phyloP scores from a whole-genome alignment of 768 basidiomycete genomes.

The Pisolithus tinctorius region DNA sequence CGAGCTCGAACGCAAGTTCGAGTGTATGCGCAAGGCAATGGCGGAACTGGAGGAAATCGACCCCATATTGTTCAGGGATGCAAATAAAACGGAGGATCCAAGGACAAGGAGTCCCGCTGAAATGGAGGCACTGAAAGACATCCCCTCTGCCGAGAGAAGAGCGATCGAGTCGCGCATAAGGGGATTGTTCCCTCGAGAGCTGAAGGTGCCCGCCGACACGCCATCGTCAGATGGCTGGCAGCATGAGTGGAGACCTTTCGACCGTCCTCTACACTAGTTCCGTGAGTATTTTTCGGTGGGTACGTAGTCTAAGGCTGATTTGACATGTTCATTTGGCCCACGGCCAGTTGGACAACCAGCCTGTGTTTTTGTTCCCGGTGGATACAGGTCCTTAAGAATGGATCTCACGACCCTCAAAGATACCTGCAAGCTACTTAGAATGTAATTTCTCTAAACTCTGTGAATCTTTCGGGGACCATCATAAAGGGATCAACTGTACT shows the following conservation, averaged over 20 bases:
- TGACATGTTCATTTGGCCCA: not conserved
- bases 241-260: slow-evolving; percentile 74
- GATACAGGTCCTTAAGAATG: not conserved
- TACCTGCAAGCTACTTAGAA: slow-evolving; percentile 11
- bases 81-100: slow-evolving; percentile 72
- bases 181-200: slow-evolving; percentile 82
- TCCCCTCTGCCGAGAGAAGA: slow-evolving; percentile 61
- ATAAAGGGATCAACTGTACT: slow-evolving; percentile 28
- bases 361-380: not conserved
- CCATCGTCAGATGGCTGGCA: slow-evolving; percentile 79
- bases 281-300: not conserved
- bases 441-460: slow-evolving; percentile 24
- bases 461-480: slow-evolving; percentile 26
- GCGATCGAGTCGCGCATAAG: slow-evolving; percentile 71
- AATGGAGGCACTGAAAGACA: slow-evolving; percentile 49
- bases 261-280: slow-evolving; percentile 33
- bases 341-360: not conserved
- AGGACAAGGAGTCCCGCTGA: slow-evolving; percentile 52
- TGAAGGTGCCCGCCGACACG: slow-evolving; percentile 81
- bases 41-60: slow-evolving; percentile 55
- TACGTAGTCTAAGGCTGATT: not conserved
- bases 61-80: slow-evolving; percentile 57
- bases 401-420: slow-evolving; percentile 1
- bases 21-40: slow-evolving; percentile 81
- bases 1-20: slow-evolving; percentile 71